Conservation (phyloP, 257 asterid genomes). For the Datura wrightii region DNA sequence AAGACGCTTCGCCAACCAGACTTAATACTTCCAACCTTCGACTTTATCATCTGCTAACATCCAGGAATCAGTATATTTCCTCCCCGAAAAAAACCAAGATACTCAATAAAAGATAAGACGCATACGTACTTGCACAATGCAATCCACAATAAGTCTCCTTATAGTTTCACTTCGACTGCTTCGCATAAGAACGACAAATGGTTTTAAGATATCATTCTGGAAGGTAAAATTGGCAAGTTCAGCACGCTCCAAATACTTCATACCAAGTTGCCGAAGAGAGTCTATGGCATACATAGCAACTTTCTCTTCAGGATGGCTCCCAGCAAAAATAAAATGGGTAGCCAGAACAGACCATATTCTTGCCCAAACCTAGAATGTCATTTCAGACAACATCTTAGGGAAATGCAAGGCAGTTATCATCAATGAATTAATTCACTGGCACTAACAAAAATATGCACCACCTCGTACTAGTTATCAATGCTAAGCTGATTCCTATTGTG, state of each 20-base stretch:
- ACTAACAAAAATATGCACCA: constrained; percentile 21
- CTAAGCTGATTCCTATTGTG: constrained; percentile 5
- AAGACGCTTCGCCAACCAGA: constrained; percentile 99
- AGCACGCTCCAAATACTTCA: constrained; percentile 98
- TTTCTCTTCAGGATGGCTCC: constrained; percentile 99
- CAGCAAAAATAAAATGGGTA: constrained; percentile 94
- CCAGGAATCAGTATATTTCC: constrained; percentile 41
- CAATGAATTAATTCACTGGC: constrained; percentile 5
- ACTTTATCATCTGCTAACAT: constrained; percentile 88
- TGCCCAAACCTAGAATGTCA: constrained; percentile 87
- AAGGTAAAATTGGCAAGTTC: constrained; percentile 98
- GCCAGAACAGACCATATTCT: constrained; percentile 99
- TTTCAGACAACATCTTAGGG: constrained; percentile 23
- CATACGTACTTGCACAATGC: constrained; percentile 90
- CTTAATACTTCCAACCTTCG: constrained; percentile 97
- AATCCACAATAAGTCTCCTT: constrained; percentile 95
- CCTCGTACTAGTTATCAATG: background rate
- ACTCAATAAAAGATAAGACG: constrained; percentile 33
- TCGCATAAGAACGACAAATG: constrained; percentile 94
- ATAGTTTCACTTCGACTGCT: constrained; percentile 88
- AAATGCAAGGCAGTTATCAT: constrained; percentile 1
- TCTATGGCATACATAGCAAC: constrained; percentile 99
- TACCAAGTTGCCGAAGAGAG: constrained; percentile 94
- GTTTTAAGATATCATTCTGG: constrained; percentile 98
- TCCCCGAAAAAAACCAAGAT: constrained; percentile 29